A percentile compares a stretch with the other conserved stretches of the same genome.
phyloP scores from a whole-genome alignment of 305 asterid genomes.

The Solanum hybrid region DNA sequence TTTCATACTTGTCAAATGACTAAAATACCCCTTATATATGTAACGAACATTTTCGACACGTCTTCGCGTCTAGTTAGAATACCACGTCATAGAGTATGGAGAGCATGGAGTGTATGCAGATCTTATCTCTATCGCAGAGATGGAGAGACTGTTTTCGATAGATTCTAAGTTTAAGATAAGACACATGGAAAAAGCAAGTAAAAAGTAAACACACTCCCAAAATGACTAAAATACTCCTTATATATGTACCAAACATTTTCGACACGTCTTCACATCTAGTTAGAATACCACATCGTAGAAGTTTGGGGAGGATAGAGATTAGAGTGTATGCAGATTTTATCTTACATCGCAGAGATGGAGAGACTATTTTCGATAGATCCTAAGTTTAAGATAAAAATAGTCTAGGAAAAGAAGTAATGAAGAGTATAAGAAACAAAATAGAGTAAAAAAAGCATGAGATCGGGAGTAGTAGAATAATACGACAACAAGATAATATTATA shows the following conservation, averaged over 20 bases:
- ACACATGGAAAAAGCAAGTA: neutral
- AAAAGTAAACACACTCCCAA: neutral
- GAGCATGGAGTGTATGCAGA: neutral
- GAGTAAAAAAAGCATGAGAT: neutral
- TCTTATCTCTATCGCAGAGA: too few relatives aligned
- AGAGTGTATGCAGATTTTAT: neutral
- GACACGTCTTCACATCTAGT: neutral
- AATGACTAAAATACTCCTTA: neutral
- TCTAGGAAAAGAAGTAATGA: neutral
- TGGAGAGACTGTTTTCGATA: too few relatives aligned
- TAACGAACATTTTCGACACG: neutral
- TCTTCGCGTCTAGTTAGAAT: neutral
- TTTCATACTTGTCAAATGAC: neutral
- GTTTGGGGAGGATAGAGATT: neutral
- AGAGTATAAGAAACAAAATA: neutral
- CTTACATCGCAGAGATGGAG: too few relatives aligned
- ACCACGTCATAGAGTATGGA: neutral
- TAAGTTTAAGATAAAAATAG: neutral
- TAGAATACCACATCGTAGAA: neutral
- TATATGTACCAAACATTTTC: too few relatives aligned
- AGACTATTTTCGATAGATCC: neutral
- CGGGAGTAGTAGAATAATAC: neutral
- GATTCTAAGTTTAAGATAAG: too few relatives aligned
- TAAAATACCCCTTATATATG: neutral
- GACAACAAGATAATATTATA: neutral